Base-by-base conservation (phyloP, 2,329 filamentous ascomycete species). In the Diplodia corticola region DNA sequence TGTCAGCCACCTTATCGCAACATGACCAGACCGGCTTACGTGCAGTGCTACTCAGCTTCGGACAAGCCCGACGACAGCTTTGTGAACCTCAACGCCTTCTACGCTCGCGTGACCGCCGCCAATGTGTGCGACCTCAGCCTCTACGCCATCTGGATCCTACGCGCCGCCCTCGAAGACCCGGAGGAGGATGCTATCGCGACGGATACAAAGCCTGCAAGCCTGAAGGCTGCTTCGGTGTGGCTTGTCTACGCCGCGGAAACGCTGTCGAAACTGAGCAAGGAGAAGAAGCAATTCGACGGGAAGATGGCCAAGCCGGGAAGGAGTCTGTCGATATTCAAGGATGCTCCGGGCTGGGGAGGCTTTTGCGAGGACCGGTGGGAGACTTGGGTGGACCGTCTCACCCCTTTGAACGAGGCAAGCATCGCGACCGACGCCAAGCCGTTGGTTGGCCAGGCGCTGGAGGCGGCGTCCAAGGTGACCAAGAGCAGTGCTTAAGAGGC, bases 101-200 rank as follows among this genome's bases (percentile, higher is more conserved):
- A 37, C 50, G 65, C 65, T 1, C 59, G 59, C 26, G 22, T 67
- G 9, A 67, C 65, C 4, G 59, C 65, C 13, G 50, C 65, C 59
- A 17, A 37, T 44, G 30, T 44, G 24, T 49, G 17, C 53, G 66
- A 67, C 49, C 40, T 60, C 33, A 59, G 50, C 63, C 63, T 67
- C 20, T 66, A 66, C 46, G 63, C 51, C 35, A 51, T 67, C 12
- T 67, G 66, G 66, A 67, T 49, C 17, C 46, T 67, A n/a, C 66
- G 66, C 24, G 66, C 65, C 30, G 51, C 63, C 4, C 63, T 67
- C 46, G 66, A 67, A 40, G 53, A 65, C 13, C 59, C 59, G 2
- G 61, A 64, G 6, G 50, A 50, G 2, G 28, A 35, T 1, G 35
- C 51, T 20, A 37, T 65, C 7, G 53, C 30, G 15, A 37, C 49